phyloP scores from a whole-genome alignment of 805 yeast species.

The Teunomyces kruisii region DNA sequence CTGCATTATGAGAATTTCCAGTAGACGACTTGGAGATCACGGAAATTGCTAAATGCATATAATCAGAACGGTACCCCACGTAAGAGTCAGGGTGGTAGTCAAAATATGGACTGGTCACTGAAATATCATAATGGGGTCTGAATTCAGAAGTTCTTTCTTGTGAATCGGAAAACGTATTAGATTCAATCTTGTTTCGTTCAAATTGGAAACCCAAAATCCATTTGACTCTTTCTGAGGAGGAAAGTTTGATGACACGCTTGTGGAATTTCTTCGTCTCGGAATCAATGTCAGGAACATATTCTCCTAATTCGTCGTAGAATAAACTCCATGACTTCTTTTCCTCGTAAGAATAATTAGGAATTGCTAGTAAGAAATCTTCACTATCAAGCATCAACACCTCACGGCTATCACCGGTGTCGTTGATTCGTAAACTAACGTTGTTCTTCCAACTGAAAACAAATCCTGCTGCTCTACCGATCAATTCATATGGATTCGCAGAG shows the following conservation, averaged over 20 bases:
- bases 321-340: conserved; percentile 41
- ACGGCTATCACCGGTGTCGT: conserved; percentile 48
- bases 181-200: conserved; percentile 53
- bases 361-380: conserved; percentile 54
- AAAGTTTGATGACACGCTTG: conserved; percentile 54
- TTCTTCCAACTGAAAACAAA: conserved; percentile 65
- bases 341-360: conserved; percentile 48
- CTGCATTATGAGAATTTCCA: conserved; percentile 34
- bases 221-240: conserved; percentile 58
- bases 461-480: conserved; percentile 60
- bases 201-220: conserved; percentile 78
- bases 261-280: conserved; percentile 31
- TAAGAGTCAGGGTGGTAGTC: conserved; percentile 76
- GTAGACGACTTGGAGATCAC: conserved; percentile 33
- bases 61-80: conserved; percentile 76
- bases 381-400: conserved; percentile 56
- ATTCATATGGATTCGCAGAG: conserved; percentile 55
- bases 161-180: conserved; percentile 32
- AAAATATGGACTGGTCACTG: conserved; percentile 55
- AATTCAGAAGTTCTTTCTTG: conserved; percentile 48
- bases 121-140: conserved; percentile 63
- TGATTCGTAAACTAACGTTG: conserved; percentile 49
- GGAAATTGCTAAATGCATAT: conserved; percentile 55
- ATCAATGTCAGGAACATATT: conserved; percentile 17
- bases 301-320: conserved; percentile 25